Conservation (phyloP, 176 grass and related monocot species). For the Oryza brachyantha region DNA sequence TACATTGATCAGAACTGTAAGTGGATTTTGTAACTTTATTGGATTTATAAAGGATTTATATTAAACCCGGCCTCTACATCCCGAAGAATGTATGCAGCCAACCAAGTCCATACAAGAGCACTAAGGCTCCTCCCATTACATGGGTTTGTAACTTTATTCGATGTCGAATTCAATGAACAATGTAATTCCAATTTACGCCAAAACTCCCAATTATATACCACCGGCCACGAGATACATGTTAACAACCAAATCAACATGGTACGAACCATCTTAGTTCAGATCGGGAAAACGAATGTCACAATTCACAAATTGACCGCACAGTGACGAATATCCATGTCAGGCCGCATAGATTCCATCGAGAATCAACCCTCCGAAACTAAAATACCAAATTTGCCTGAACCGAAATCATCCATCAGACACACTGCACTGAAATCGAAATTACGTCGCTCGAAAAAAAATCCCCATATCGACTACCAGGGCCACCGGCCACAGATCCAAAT, state of each 20-base stretch:
- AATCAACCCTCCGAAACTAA: conserved; percentile 2
- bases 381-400: not conserved
- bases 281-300: conserved; percentile 24
- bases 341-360: not conserved
- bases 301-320: no score
- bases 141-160: no score
- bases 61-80: no score
- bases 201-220: not conserved
- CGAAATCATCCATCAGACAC: not conserved
- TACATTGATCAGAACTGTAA: not conserved
- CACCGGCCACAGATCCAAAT: conserved; percentile 21
- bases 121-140: no score
- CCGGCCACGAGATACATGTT: not conserved
- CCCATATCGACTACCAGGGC: not conserved
- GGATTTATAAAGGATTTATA: no score
- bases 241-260: not conserved
- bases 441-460: not conserved
- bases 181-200: not conserved
- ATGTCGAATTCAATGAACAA: not conserved
- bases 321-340: not conserved
- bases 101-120: no score
- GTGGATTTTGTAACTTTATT: not conserved
- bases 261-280: not conserved
- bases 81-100: no score
- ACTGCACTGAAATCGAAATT: not conserved